Base-by-base conservation (phyloP, 139 green algal species). In the Chlorella vulgaris region DNA sequence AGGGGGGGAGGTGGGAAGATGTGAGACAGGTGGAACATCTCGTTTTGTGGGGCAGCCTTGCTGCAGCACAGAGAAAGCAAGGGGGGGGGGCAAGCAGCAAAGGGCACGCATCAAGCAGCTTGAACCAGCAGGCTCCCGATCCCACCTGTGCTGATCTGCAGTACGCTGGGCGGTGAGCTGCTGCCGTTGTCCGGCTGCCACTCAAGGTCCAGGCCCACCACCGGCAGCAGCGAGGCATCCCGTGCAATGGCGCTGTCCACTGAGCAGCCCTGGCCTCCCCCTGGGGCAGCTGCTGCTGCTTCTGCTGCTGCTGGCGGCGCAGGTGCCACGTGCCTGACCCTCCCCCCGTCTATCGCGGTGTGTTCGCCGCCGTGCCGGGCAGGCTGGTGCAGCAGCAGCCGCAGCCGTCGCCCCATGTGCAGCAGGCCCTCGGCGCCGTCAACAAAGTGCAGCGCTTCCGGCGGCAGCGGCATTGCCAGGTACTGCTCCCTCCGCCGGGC, bases 141-240 rank as follows among this genome's bases (percentile, higher is more conserved):
- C 47, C 15, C 15, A 67, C 71, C 71, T 28, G 73, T 79, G 73
- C 73, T 79, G 26, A 79, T 33, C 86, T 90, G 86, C 47, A 90
- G 67, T 15, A 87, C 65, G 81, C 84, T 87, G 47, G 78, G 76
- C 6, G 47, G 62, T n/a, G 78, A 53, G 36, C 33, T 47, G 31
- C n/a, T 31, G 50, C 81, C 51, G 8, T 42, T 75, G 26, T 79
- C 73, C 28, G 88, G 90, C 78, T 88, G 84, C 93, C 93, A 96
- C 84, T 96, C 93, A 22, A 90, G 76, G 70, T 96, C 93, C 7
- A 96, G 36, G 0, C 92, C 93, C 26, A 96, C 7, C 29, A 90
- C 69, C 1, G 73, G 29, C 19, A 81, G 76, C 76, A 80, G 74
- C 55, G 69, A 55, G 4, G 58, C 74, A 33, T 60, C 74, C n/a